Conservation (phyloP, 31 red algal genomes). For the Porphyra umbilicalis region DNA sequence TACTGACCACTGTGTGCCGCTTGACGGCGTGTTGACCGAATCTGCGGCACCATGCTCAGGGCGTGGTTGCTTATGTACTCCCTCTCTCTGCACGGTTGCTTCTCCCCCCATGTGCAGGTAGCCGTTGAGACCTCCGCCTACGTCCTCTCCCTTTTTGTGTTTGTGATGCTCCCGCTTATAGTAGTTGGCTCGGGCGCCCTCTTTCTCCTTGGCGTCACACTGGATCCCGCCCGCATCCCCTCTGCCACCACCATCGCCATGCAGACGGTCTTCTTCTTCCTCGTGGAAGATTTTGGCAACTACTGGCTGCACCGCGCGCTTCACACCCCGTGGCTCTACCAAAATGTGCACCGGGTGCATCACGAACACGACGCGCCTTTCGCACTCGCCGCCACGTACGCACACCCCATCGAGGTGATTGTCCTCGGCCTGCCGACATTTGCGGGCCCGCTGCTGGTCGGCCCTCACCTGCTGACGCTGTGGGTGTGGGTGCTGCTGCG, state of each 20-base stretch:
- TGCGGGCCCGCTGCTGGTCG: slow-evolving; percentile 59
- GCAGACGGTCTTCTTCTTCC: slow-evolving; percentile 67
- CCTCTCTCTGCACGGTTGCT: too few relatives aligned
- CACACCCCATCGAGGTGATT: slow-evolving; percentile 86
- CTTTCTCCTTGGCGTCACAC: slow-evolving; percentile 21
- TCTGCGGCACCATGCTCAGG: too few relatives aligned
- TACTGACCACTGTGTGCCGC: too few relatives aligned
- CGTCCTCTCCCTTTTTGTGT: slow-evolving; percentile 49
- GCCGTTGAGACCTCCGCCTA: slow-evolving; percentile 23
- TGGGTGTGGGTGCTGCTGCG: slow-evolving; percentile 88
- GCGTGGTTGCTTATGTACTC: too few relatives aligned
- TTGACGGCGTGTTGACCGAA: too few relatives aligned
- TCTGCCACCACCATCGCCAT: slow-evolving; percentile 26
- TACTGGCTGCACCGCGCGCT: slow-evolving; percentile 96
- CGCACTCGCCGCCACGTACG: slow-evolving; percentile 73
- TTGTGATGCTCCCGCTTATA: slow-evolving; percentile 63
- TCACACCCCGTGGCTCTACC: slow-evolving; percentile 79
- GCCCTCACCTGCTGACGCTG: slow-evolving; percentile 79
- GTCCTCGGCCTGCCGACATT: slow-evolving; percentile 81
- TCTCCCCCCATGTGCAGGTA: not conserved
- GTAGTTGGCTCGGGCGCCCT: slow-evolving; percentile 36
- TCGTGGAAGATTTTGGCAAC: slow-evolving; percentile 94
- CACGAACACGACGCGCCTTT: slow-evolving; percentile 87
- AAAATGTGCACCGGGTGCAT: slow-evolving; percentile 67
- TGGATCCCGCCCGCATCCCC: slow-evolving; percentile 22